A percentile compares a stretch with the other conserved stretches of the same genome.
Conservation (phyloP, 1,139 yeast species). For the Kodamaea alishanica region DNA sequence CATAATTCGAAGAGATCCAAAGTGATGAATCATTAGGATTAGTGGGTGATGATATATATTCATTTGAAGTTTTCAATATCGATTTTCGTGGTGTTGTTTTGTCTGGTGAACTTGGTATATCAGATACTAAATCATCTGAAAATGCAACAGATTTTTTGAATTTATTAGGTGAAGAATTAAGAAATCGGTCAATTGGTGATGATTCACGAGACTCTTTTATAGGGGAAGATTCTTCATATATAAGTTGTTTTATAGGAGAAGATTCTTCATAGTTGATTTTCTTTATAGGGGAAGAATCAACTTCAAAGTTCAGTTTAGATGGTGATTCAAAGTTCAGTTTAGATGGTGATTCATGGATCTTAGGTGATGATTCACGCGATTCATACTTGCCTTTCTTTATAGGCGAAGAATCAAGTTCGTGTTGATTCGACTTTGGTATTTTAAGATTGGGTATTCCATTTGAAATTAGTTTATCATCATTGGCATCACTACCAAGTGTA, state of each 20-base stretch:
- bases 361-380: slow-evolving; percentile 23
- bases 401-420: background rate
- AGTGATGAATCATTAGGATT: slow-evolving; percentile 24
- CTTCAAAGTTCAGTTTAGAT: slow-evolving; percentile 5
- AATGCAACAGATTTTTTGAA: slow-evolving; percentile 38
- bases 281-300: slow-evolving; percentile 27
- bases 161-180: slow-evolving; percentile 25
- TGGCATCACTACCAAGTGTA: no score
- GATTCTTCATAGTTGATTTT: slow-evolving; percentile 2
- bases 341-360: background rate
- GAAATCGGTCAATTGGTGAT: slow-evolving; percentile 4
- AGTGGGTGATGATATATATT: slow-evolving; percentile 9
- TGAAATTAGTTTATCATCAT: no score
- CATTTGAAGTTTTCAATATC: slow-evolving; percentile 27
- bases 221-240: slow-evolving; percentile 1
- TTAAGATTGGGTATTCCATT: no score
- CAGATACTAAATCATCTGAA: slow-evolving; percentile 37
- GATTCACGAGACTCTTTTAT: slow-evolving; percentile 2
- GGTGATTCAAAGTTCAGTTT: slow-evolving; percentile 1
- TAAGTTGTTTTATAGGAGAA: slow-evolving; percentile 5
- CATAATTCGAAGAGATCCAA: slow-evolving; percentile 16
- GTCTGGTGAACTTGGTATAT: slow-evolving; percentile 22
- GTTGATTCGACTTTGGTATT: background rate
- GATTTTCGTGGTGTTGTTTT: slow-evolving; percentile 29
- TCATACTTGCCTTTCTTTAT: background rate